Base-by-base conservation (phyloP, 805 yeast species). In the Jamesozyma piceae region DNA sequence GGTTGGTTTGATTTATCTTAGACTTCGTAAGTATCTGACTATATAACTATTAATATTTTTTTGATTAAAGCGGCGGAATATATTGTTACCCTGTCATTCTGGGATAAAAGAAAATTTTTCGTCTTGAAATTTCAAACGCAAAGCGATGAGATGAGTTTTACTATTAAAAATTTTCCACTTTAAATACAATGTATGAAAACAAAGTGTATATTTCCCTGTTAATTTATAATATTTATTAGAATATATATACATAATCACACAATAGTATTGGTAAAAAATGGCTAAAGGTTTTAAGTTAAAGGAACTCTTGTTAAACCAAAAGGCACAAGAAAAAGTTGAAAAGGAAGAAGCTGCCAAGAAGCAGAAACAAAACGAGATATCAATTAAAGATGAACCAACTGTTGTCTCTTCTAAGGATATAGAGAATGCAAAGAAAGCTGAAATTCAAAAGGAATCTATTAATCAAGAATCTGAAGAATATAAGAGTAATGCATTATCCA, bases 401-500 rank as follows among this genome's bases (percentile, higher is more conserved):
- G 58, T 58, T 31, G 61, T 65, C n/a, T 53, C 64, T 26, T 53
- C 57, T 37, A 65, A 59, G 24, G 62, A 63, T 34, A 37, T 62
- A 26, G 44, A 47, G 43, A 46, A 43, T 9, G 49, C 44, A 37
- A 51, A 42, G 43, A 42, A 48, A 15, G 47, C 37, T 19, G 48
- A 44, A 21, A 40, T 39, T 18, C 46, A 46, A 18, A 46, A 34
- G 19, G 49, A 40, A 17, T 10, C 37, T n/a, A n/a, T 27, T 5
- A 29, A 18, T 14, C 11, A 38, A n/a, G 36, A 15, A 8, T 30
- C 18, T 10, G 66, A 58, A 37, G 73, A 62, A 21, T 75, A 74
- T 44, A 65, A 77, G 49, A 71, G 43, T 32, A 29, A 41, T 8
- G 43, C 71, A 18, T 66, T 80, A 43, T 78, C 85, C 37, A 78